Percentiles rank a stretch among this genome's conserved stretches.
Conservation (phyloP, 2,329 filamentous ascomycete genomes). For the Talaromyces sp. region DNA sequence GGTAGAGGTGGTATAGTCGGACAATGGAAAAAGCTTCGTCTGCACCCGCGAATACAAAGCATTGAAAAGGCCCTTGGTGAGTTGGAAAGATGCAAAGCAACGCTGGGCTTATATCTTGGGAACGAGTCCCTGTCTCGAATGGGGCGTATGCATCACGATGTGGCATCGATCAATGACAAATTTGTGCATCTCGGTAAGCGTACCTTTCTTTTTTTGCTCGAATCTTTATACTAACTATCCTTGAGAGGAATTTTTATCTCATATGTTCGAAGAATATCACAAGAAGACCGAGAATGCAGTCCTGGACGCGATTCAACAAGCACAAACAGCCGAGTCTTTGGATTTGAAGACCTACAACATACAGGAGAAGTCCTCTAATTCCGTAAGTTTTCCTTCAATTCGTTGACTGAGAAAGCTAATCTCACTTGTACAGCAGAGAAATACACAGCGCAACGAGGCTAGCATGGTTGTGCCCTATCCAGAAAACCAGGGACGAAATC, state of each 20-base stretch:
- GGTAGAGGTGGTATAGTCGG: neutral
- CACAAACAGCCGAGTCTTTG: neutral
- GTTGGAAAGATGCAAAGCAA: neutral
- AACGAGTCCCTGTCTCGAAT: neutral
- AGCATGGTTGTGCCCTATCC: neutral
- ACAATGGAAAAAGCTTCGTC: neutral
- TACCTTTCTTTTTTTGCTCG: neutral
- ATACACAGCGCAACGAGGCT: neutral
- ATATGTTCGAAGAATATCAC: neutral
- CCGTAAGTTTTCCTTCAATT: neutral
- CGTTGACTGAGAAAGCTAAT: neutral
- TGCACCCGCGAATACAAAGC: neutral
- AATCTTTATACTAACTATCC: neutral
- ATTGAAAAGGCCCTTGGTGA: neutral
- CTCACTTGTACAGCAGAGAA: neutral
- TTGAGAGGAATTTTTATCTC: neutral
- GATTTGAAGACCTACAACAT: neutral
- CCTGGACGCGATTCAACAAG: neutral
- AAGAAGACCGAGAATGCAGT: neutral
- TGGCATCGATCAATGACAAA: neutral
- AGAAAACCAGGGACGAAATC: neutral
- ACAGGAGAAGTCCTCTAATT: neutral
- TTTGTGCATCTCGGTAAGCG: neutral
- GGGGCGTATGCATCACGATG: neutral
- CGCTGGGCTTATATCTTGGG: neutral